These are phyloP conservation scores for Usnea hakonensis DNA, from an alignment of 495 filamentous ascomycete species.

Conservation along the genomic window DNA sequence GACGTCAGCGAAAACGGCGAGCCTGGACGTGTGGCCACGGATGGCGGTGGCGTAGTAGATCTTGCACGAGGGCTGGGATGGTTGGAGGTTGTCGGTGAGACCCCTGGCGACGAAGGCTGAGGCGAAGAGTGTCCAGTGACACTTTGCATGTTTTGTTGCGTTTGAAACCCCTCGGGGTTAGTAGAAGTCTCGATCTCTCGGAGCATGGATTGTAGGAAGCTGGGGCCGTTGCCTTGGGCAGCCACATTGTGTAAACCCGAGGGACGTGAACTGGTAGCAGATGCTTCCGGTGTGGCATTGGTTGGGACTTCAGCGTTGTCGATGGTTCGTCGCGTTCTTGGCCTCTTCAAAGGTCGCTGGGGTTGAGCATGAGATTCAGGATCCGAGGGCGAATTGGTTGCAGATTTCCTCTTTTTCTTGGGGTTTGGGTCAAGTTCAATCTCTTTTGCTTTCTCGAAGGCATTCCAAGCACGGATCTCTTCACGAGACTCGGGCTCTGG, in stretches of 20 bases:
- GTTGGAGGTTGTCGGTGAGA: conserved; percentile 62
- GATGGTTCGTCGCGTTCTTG: conserved; percentile 55
- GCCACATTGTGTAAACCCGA: conserved; percentile 25
- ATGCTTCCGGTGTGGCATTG: conserved; percentile 34
- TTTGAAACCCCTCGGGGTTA: conserved; percentile 44
- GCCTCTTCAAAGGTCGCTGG: conserved; percentile 61
- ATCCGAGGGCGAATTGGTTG: conserved; percentile 60
- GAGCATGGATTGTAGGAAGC: conserved; percentile 75
- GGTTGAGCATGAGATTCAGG: conserved; percentile 51
- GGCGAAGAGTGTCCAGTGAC: conserved; percentile 43
- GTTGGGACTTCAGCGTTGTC: conserved; percentile 43
- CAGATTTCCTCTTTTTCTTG: conserved; percentile 70
- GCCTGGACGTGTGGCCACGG: conserved; percentile 50
- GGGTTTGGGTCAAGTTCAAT: conserved; percentile 45
- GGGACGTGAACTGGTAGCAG: conserved; percentile 14
- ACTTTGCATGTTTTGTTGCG: conserved; percentile 38
- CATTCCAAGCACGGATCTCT: conserved; percentile 80
- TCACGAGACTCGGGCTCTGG: conserved; percentile 64
- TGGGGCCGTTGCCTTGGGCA: conserved; percentile 38
- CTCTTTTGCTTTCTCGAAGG: conserved; percentile 73
- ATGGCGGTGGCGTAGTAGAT: conserved; percentile 65
- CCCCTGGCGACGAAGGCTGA: conserved; percentile 60
- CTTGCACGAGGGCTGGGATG: conserved; percentile 61
- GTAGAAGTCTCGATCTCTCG: conserved; percentile 76
- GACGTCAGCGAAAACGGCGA: conserved; percentile 66